Conservation (phyloP, 208 protist genomes). For the Crithidia acanthocephali region DNA sequence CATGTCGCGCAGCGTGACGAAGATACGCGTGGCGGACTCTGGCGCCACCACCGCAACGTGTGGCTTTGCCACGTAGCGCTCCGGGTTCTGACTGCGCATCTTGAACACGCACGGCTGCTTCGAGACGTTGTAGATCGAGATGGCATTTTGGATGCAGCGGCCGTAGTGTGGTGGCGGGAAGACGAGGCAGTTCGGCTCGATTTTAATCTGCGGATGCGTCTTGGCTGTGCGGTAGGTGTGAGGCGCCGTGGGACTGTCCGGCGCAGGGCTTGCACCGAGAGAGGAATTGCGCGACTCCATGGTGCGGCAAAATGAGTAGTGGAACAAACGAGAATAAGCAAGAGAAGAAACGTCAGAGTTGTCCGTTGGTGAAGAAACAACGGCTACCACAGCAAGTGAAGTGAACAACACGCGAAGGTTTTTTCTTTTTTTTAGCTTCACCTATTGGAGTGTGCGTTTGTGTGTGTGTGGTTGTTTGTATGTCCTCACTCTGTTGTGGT, state of each 20-base stretch:
- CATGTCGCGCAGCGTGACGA: constrained; percentile 62
- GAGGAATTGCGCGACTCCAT: constrained; percentile 22
- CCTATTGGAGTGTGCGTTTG: too few species aligned
- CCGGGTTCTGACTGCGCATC: constrained; percentile 60
- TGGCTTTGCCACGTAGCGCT: constrained; percentile 74
- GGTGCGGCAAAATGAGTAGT: neutral
- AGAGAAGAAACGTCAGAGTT: too few species aligned
- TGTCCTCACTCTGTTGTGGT: too few species aligned
- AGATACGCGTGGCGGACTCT: constrained; percentile 50
- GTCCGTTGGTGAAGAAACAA: too few species aligned
- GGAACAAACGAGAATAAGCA: neutral
- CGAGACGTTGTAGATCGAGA: constrained; percentile 68
- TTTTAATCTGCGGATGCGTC: constrained; percentile 42
- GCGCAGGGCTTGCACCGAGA: neutral
- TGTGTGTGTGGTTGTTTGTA: too few species aligned
- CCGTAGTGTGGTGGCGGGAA: constrained; percentile 75
- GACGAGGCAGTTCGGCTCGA: constrained; percentile 60
- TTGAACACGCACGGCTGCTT: constrained; percentile 67
- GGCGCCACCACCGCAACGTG: constrained; percentile 55
- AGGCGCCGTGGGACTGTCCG: neutral
- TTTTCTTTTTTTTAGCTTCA: too few species aligned
- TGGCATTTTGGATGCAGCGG: constrained; percentile 68
- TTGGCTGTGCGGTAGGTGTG: constrained; percentile 13
- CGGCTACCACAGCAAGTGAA: neutral
- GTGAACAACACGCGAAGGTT: too few species aligned